These are phyloP conservation scores for Globisporangium paroecandrum DNA, from an alignment of 352 stramenopile species.

Conservation along the genomic window DNA sequence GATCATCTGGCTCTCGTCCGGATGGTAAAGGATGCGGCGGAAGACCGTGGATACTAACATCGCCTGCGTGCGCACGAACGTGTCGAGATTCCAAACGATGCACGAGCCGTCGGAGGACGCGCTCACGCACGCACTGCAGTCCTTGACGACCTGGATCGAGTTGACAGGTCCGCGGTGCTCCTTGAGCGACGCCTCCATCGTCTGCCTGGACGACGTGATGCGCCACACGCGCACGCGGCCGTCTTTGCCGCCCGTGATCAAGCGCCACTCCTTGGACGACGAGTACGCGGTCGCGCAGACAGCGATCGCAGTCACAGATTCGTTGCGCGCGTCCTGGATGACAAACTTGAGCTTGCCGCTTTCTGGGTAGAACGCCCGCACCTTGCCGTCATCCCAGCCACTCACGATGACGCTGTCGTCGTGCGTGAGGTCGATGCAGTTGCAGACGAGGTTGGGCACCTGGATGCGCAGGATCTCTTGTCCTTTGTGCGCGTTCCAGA, in stretches of 20 bases:
- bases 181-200: conserved; percentile 94
- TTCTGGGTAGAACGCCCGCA: conserved; percentile 95
- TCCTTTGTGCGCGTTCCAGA: conserved; percentile 92
- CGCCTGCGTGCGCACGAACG: conserved; percentile 89
- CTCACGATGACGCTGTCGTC: conserved; percentile 91
- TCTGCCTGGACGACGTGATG: conserved; percentile 89
- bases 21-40: conserved; percentile 92
- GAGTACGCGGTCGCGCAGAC: conserved; percentile 76
- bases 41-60: conserved; percentile 97
- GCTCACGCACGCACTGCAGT: conserved; percentile 74
- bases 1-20: conserved; percentile 95
- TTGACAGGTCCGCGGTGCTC: conserved; percentile 94
- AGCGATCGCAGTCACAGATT: conserved; percentile 92
- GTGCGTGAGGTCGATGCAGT: conserved; percentile 89
- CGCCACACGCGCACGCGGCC: conserved; percentile 93
- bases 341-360: conserved; percentile 96
- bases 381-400: conserved; percentile 96
- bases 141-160: conserved; percentile 77
- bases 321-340: conserved; percentile 94
- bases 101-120: conserved; percentile 87
- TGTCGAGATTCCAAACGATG: conserved; percentile 96
- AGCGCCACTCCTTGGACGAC: conserved; percentile 67
- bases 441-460: conserved; percentile 96
- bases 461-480: conserved; percentile 96
- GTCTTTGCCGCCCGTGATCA: conserved; percentile 93